phyloP scores from a whole-genome alignment of 1,139 yeast genomes.

The Hemisphaericaspora xylanilytica region DNA sequence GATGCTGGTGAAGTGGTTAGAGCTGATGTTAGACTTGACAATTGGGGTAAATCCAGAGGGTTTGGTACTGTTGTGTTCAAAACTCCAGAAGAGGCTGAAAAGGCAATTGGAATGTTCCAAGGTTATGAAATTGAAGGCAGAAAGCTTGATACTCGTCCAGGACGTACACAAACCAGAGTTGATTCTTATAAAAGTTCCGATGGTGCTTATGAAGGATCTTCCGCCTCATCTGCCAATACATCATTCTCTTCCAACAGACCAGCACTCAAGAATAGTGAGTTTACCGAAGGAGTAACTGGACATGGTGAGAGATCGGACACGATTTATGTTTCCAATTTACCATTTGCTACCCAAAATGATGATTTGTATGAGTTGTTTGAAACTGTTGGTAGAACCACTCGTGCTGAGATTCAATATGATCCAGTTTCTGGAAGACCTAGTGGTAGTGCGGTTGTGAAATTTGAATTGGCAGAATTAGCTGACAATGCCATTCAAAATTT shows the following conservation, averaged over 20 bases:
- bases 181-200: slow-evolving; percentile 13
- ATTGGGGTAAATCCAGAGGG: slow-evolving; percentile 79
- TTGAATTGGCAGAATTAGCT: slow-evolving; percentile 67
- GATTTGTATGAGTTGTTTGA: slow-evolving; percentile 86
- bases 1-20: slow-evolving; percentile 72
- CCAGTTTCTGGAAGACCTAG: slow-evolving; percentile 61
- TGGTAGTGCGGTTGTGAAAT: slow-evolving; percentile 84
- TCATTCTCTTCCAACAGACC: slow-evolving; percentile 7
- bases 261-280: slow-evolving; percentile 43
- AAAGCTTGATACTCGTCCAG: slow-evolving; percentile 66
- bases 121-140: slow-evolving; percentile 73
- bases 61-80: slow-evolving; percentile 73
- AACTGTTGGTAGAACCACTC: slow-evolving; percentile 72
- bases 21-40: slow-evolving; percentile 73
- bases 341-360: slow-evolving; percentile 82
- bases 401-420: slow-evolving; percentile 75
- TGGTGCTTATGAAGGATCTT: too few relatives aligned
- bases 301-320: slow-evolving; percentile 64
- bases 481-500: slow-evolving; percentile 72
- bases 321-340: slow-evolving; percentile 75
- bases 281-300: slow-evolving; percentile 63
- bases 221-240: neutral
- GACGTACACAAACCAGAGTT: slow-evolving; percentile 21
- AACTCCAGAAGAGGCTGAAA: slow-evolving; percentile 57
- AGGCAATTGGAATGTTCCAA: slow-evolving; percentile 60